Evolutionary conservation across 2,329 filamentous ascomycete genomes (phyloP).

Genomic region (Aspergillus thermomutatus): DNA sequence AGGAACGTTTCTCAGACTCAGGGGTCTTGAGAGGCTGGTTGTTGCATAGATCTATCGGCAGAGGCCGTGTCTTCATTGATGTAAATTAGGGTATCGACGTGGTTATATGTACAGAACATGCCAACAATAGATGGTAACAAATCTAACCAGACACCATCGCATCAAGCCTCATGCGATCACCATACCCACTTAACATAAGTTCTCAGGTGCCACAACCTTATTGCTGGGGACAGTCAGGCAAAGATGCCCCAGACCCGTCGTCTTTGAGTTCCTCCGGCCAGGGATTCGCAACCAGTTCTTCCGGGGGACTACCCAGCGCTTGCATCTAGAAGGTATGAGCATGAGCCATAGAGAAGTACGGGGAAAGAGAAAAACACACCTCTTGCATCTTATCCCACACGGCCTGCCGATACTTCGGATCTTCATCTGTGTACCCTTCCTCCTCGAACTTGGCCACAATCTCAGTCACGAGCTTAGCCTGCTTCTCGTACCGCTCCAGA

Average conservation of each 20-base stretch:
- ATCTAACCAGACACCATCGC: slow-evolving; percentile 7
- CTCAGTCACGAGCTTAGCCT: slow-evolving; percentile 74
- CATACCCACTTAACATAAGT: neutral
- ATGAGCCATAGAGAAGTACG: neutral
- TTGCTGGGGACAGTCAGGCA: slow-evolving; percentile 63
- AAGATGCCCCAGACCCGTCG: slow-evolving; percentile 60
- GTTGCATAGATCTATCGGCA: neutral
- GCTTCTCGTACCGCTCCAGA: slow-evolving; percentile 73
- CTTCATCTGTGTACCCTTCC: slow-evolving; percentile 74
- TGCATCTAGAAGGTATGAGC: slow-evolving; percentile 70
- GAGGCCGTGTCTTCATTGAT: slow-evolving; percentile 28
- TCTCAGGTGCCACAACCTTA: slow-evolving; percentile 27
- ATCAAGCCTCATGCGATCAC: slow-evolving; percentile 1
- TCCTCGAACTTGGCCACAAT: slow-evolving; percentile 89
- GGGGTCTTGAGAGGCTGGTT: neutral
- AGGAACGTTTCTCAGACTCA: neutral
- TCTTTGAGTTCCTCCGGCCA: slow-evolving; percentile 73
- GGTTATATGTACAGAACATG: slow-evolving; percentile 20
- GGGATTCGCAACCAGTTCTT: slow-evolving; percentile 67
- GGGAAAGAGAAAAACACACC: slow-evolving; percentile 51
- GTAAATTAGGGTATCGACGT: slow-evolving; percentile 31
- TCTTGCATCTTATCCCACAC: slow-evolving; percentile 98
- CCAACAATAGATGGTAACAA: slow-evolving; percentile 16
- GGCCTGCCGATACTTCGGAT: slow-evolving; percentile 77
- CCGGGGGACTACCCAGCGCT: slow-evolving; percentile 83